A percentile compares a stretch with the other conserved stretches of the same genome.
phyloP scores from a whole-genome alignment of 1,139 yeast genomes.

The Taphrina pruni region DNA sequence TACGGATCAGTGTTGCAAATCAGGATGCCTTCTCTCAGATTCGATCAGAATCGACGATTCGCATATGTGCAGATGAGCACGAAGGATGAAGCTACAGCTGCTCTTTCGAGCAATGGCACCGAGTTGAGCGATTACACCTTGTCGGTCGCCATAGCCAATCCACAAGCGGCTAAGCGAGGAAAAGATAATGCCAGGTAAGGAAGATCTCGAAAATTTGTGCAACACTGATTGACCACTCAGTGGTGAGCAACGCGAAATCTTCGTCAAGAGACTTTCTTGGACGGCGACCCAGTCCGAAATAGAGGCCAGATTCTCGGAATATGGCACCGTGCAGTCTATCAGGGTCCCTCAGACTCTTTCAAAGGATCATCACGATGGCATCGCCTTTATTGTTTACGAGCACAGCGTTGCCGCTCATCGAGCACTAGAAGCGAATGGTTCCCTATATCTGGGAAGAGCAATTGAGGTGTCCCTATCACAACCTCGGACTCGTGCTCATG shows the following conservation, averaged over 20 bases:
- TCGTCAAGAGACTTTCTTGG: conserved; percentile 62
- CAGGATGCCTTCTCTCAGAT: conserved; percentile 70
- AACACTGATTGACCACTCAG: conserved; percentile 56
- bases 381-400: conserved; percentile 18
- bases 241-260: conserved; percentile 60
- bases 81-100: conserved; percentile 58
- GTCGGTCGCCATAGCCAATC: conserved; percentile 38
- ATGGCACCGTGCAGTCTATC: conserved; percentile 60
- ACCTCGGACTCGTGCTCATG: conserved; percentile 1
- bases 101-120: conserved; percentile 59
- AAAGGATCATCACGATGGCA: conserved; percentile 31
- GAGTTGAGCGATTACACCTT: conserved; percentile 47
- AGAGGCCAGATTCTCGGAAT: conserved; percentile 52
- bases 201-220: conserved; percentile 49
- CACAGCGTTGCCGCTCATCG: conserved; percentile 4
- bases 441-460: conserved; percentile 43
- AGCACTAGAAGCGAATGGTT: conserved; percentile 13
- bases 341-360: conserved; percentile 55
- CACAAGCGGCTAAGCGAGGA: conserved; percentile 20
- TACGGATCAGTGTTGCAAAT: conserved; percentile 61
- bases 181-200: conserved; percentile 7
- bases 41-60: conserved; percentile 66
- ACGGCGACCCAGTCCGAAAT: conserved; percentile 49
- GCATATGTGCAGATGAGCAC: conserved; percentile 69
- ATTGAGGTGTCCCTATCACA: conserved; percentile 13